Evolutionary conservation across 306 rosid genomes (phyloP).

Genomic region (Quercus dentata): DNA sequence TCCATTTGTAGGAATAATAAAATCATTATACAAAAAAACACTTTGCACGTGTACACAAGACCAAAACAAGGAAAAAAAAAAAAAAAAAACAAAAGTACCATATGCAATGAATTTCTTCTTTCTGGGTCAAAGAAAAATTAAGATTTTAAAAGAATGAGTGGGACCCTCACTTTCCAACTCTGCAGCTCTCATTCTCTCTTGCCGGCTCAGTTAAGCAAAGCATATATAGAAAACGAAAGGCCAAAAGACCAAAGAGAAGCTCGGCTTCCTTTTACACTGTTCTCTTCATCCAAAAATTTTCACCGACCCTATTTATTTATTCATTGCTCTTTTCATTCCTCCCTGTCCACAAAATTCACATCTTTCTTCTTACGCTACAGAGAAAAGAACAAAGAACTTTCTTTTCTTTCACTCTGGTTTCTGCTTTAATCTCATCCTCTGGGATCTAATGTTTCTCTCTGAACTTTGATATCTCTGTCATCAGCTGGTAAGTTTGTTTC

Average conservation of each 20-base stretch:
- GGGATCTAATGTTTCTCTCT: conserved; percentile 10
- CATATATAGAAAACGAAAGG: conserved; percentile 24
- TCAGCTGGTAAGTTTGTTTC: neutral
- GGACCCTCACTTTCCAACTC: conserved; percentile 11
- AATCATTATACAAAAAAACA: too few relatives aligned
- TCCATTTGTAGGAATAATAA: too few relatives aligned
- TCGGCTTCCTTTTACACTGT: neutral
- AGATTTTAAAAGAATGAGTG: conserved; percentile 1
- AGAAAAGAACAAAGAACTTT: neutral
- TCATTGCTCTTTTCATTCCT: neutral
- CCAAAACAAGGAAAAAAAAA: too few relatives aligned
- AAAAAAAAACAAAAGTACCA: neutral
- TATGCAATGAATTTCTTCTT: conserved; percentile 22
- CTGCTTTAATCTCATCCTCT: neutral
- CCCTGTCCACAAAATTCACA: neutral
- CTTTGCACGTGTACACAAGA: too few relatives aligned
- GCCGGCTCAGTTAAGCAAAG: neutral
- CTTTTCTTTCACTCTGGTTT: neutral
- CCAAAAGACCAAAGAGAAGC: neutral
- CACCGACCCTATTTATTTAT: neutral
- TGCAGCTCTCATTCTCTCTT: neutral
- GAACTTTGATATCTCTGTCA: neutral
- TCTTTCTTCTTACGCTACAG: neutral
- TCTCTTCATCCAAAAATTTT: neutral
- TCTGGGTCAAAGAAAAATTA: neutral